These are phyloP conservation scores for Cystofilobasidium bisporidii DNA, from an alignment of 768 basidiomycete species.

Conservation along the genomic window DNA sequence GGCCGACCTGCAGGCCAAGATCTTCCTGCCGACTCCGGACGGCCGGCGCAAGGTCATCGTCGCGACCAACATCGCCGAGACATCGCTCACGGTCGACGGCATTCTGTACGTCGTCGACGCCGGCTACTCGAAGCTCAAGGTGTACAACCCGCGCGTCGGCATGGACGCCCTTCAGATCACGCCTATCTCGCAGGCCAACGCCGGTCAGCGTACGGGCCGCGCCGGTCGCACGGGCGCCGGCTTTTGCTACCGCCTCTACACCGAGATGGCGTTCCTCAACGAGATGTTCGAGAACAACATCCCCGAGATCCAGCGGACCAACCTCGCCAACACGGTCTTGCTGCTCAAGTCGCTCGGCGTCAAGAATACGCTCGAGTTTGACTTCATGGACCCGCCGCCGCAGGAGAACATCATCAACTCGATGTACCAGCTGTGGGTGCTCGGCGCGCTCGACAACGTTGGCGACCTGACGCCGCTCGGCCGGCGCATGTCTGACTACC, in stretches of 20 bases:
- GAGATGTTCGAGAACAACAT: conserved; percentile 93
- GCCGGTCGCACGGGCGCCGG: conserved; percentile 94
- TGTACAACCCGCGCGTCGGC: conserved; percentile 97
- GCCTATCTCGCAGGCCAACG: conserved; percentile 97
- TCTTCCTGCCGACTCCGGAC: conserved; percentile 87
- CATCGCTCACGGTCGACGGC: conserved; percentile 97
- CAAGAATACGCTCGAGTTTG: conserved; percentile 93
- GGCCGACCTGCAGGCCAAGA: conserved; percentile 94
- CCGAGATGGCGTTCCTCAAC: conserved; percentile 91
- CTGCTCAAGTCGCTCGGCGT: conserved; percentile 92
- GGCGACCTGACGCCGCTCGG: conserved; percentile 90
- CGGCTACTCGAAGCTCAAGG: conserved; percentile 94
- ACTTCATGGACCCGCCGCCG: conserved; percentile 99
- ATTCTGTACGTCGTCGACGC: conserved; percentile 95
- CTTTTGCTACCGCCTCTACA: conserved; percentile 92
- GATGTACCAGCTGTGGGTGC: conserved; percentile 99
- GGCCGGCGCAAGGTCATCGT: conserved; percentile 95
- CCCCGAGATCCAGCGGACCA: conserved; percentile 96
- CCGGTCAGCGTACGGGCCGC: conserved; percentile 88
- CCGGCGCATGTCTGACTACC: conserved; percentile 97
- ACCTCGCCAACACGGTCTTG: conserved; percentile 91
- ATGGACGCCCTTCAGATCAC: conserved; percentile 99
- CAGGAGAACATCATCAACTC: conserved; percentile 96
- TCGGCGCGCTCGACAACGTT: conserved; percentile 91
- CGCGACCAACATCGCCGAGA: conserved; percentile 98